Evolutionary conservation across 106 monocot species (phyloP), one percentile per base, ranked within the genome.

Genomic region (Acanthochlamys bracteata): DNA sequence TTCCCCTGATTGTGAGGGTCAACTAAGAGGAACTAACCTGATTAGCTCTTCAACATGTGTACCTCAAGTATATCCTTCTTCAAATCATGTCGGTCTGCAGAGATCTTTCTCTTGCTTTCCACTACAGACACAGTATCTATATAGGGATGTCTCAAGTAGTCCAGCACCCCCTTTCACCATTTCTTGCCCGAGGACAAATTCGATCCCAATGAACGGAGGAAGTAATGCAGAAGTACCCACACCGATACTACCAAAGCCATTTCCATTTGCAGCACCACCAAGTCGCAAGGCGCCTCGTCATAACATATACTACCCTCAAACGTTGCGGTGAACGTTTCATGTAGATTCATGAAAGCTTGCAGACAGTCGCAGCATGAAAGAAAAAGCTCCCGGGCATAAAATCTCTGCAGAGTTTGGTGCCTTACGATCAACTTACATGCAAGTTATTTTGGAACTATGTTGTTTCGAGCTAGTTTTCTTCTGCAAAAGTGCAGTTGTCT

Each of bases 61-160:
- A 19, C 22, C 63, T 20, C 53, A 54, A 51, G 24, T 41, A 43
- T 25, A 64, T 42, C 58, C 67, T 9, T 59, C 53, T 45, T 42
- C 74, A 23, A 20, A 60, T 24, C 25, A 33, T 33, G 33, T 45
- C 39, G 39, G 61, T 41, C 65, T 22, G 45, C 54, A 66, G 11
- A 61, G 65, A 21, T 70, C 75, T 23, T 65, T 71, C 51, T 63
- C 72, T 15, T 86, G 72, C 67, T 66, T 69, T 52, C 66, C 61
- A 4, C 41, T 72, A 25, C 78, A 65, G 9, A 17, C 27, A 19
- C 60, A 56, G 4, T 53, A 55, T 39, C 26, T 69, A 7, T 12
- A 63, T 12, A 66, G 23, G 39, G 74, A 77, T 10, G 16, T 41
- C 7, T n/a, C 58, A 11, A 20, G 46, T 54, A 43, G 26, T 20